phyloP scores from a whole-genome alignment of 2,329 filamentous ascomycete genomes.

The Aquanectria penicillioides region DNA sequence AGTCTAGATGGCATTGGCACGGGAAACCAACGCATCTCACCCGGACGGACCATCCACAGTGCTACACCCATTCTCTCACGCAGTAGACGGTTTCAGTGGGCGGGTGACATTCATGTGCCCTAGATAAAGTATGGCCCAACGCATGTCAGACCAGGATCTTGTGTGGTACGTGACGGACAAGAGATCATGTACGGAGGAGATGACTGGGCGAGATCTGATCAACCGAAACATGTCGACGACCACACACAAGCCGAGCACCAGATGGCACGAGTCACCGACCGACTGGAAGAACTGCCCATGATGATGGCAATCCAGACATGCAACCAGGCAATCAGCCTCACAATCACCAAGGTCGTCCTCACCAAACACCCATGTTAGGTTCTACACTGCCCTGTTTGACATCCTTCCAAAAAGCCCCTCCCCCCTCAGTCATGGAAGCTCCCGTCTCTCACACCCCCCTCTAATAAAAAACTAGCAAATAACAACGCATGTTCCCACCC shows the following conservation, averaged over 20 bases:
- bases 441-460: constrained; percentile 1
- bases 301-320: too few relatives aligned
- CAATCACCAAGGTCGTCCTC: too few relatives aligned
- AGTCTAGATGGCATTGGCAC: neutral
- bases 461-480: constrained; percentile 13
- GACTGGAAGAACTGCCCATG: too few relatives aligned
- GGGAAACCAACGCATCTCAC: too few relatives aligned
- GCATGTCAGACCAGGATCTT: neutral
- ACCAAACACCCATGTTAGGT: neutral
- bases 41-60: neutral
- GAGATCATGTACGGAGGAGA: neutral
- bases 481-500: constrained; percentile 3
- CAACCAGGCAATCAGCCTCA: too few relatives aligned
- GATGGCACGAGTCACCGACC: too few relatives aligned
- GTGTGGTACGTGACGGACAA: neutral
- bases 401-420: neutral
- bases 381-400: constrained; percentile 3
- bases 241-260: neutral
- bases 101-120: neutral
- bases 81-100: neutral
- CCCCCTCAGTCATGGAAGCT: too few relatives aligned
- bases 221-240: neutral
- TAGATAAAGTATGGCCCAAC: neutral
- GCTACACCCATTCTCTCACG: neutral
- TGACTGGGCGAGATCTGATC: neutral